phyloP scores from a whole-genome alignment of 768 basidiomycete species.

The Leucosporidium scottii region DNA sequence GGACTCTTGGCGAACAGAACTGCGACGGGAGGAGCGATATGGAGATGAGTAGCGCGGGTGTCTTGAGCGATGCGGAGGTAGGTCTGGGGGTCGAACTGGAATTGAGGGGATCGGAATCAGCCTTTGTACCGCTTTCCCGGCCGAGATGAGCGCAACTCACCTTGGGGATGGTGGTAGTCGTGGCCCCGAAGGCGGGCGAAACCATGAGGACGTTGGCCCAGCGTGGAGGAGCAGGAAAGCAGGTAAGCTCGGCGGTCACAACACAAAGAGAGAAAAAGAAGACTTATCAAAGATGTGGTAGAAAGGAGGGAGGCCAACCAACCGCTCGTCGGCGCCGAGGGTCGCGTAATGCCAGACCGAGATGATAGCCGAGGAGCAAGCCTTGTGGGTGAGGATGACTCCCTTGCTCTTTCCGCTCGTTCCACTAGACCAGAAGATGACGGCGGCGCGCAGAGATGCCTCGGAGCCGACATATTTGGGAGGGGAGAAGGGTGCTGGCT shows the following conservation, averaged over 20 bases:
- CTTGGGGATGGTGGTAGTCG: constrained; percentile 33
- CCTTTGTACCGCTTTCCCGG: too few species aligned
- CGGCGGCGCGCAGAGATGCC: constrained; percentile 25
- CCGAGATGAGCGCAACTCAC: constrained; percentile 1
- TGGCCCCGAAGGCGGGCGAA: constrained; percentile 33
- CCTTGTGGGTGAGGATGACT: constrained; percentile 37
- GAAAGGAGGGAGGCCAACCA: constrained; percentile 37
- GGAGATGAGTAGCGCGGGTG: constrained; percentile 37
- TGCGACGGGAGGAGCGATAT: constrained; percentile 40
- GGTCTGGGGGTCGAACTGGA: constrained; percentile 34
- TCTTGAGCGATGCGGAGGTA: constrained; percentile 37
- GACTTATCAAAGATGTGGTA: constrained; percentile 28
- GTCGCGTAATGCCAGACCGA: constrained; percentile 34
- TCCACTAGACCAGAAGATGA: constrained; percentile 39
- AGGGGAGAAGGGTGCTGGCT: constrained; percentile 13
- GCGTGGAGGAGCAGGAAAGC: constrained; percentile 11
- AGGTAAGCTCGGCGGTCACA: not conserved
- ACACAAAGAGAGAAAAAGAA: not conserved
- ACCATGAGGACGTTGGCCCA: constrained; percentile 35
- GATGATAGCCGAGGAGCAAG: constrained; percentile 29
- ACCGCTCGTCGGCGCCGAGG: constrained; percentile 26
- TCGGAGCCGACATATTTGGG: constrained; percentile 27
- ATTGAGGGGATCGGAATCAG: not conserved
- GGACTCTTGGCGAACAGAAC: constrained; percentile 38
- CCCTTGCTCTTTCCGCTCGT: constrained; percentile 40